Evolutionary conservation across 1,284 basidiomycete species (phyloP), one percentile per base, ranked within the genome.

Genomic region (Ustilago nuda): DNA sequence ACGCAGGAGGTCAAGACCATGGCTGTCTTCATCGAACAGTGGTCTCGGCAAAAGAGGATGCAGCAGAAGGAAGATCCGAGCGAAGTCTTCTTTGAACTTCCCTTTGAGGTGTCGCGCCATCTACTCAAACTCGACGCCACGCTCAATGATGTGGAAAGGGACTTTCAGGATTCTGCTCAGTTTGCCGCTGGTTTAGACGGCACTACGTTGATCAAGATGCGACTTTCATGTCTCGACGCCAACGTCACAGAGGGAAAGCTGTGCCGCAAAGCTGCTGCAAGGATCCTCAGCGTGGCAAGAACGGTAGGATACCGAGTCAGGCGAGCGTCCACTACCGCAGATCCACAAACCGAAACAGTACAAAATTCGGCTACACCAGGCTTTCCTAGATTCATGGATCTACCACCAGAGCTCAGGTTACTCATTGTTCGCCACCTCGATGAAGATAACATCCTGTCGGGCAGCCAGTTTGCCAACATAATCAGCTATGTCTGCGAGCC

Each of bases 401-500:
- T 75, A 11, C 75, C 75, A 2, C 67, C 75, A 1, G 75, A 77
- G 41, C 27, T 74, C 19, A 53, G 61, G n/a, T 50, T 77, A 6
- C 35, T 58, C n/a, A 27, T 77, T 13, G 17, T 77, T 19, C 54
- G 67, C 11, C 54, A 71, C 17, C 56, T 77, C 8, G 71, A 73
- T 59, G 53, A 46, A 0, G 15, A 59, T 2, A 15, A 6, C 1
- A 15, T 1, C 17, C 59, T 77, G 3, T 58, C 63, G 8, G 56
- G 50, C 12, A 50, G 50, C 13, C 75, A 77, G 23, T 71, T 77
- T 48, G n/a, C 8, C 56, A 19, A 64, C 19, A 64, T 73, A 4
- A 41, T 77, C 61, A 73, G 71, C 64, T 77, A 54, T 15, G 70
- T 71, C 2, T 73, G 70, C 66, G 75, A 77, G 2, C 64, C 60